These are phyloP conservation scores for Botrytis cinerea DNA, from an alignment of 2,329 filamentous ascomycete species.

Conservation along the genomic window DNA sequence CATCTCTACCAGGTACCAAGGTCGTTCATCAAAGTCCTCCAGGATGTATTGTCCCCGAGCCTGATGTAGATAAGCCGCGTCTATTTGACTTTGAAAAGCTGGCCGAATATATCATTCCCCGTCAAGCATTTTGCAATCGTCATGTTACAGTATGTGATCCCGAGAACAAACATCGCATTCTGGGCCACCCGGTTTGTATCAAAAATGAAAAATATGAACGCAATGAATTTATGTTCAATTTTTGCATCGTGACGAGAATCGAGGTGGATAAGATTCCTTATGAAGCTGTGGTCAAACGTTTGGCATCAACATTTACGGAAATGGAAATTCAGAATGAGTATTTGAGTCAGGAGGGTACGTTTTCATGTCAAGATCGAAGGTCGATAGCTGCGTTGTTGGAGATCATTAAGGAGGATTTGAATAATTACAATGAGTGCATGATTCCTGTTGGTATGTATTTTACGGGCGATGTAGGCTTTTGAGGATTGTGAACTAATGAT, in stretches of 20 bases:
- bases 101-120: conserved; percentile 90
- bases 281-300: conserved; percentile 80
- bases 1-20: conserved; percentile 53
- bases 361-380: conserved; percentile 54
- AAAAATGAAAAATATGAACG: conserved; percentile 79
- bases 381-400: conserved; percentile 82
- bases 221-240: conserved; percentile 99
- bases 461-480: not conserved
- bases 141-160: conserved; percentile 78
- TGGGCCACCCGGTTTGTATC: conserved; percentile 89
- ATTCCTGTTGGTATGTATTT: conserved; percentile 77
- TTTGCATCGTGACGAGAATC: conserved; percentile 78
- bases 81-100: conserved; percentile 85
- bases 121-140: conserved; percentile 92
- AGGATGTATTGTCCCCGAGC: conserved; percentile 59
- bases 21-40: conserved; percentile 64
- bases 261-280: conserved; percentile 73
- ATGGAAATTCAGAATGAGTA: conserved; percentile 92
- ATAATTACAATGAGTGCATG: conserved; percentile 98
- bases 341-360: conserved; percentile 55
- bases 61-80: conserved; percentile 53
- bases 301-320: conserved; percentile 82
- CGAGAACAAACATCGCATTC: conserved; percentile 69
- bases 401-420: conserved; percentile 81
- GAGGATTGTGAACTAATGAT: conserved; percentile 24